Evolutionary conservation across 768 basidiomycete species (phyloP).

Genomic region (Chalciporus piperatus): DNA sequence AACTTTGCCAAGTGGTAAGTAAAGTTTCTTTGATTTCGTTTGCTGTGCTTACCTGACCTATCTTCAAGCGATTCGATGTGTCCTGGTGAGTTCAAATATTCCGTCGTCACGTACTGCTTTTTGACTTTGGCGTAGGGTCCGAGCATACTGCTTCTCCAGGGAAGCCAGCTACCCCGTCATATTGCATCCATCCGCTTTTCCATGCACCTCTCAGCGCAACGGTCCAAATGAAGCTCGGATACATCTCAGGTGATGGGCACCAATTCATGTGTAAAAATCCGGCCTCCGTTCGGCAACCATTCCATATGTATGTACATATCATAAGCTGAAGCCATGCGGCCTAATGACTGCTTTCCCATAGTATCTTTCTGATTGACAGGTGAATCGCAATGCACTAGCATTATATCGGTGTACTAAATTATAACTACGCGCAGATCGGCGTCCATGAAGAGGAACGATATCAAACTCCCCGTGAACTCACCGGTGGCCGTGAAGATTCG

Average conservation of each 20-base stretch:
- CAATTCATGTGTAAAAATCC: conserved; percentile 53
- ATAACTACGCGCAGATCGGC: conserved; percentile 36
- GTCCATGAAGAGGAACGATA: conserved; percentile 46
- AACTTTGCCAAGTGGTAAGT: conserved; percentile 53
- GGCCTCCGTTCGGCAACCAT: conserved; percentile 43
- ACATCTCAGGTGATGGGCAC: conserved; percentile 58
- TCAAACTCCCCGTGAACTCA: conserved; percentile 37
- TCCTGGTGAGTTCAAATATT: conserved; percentile 31
- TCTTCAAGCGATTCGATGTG: conserved; percentile 50
- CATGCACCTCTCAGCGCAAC: conserved; percentile 8
- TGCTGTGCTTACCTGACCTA: neutral
- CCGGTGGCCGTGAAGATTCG: conserved; percentile 34
- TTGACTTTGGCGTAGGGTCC: too few relatives aligned
- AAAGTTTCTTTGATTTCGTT: too few relatives aligned
- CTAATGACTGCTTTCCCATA: neutral
- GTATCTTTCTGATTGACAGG: conserved; percentile 24
- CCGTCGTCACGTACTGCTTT: neutral
- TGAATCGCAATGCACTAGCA: neutral
- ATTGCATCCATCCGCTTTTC: too few relatives aligned
- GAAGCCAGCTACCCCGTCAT: too few relatives aligned
- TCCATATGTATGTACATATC: conserved; percentile 51
- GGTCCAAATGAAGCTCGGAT: conserved; percentile 38
- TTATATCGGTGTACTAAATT: neutral
- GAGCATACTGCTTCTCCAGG: too few relatives aligned
- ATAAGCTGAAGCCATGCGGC: neutral